phyloP scores from a whole-genome alignment of 192 early-diverging fungal species.

The Powellomyces hirtus region DNA sequence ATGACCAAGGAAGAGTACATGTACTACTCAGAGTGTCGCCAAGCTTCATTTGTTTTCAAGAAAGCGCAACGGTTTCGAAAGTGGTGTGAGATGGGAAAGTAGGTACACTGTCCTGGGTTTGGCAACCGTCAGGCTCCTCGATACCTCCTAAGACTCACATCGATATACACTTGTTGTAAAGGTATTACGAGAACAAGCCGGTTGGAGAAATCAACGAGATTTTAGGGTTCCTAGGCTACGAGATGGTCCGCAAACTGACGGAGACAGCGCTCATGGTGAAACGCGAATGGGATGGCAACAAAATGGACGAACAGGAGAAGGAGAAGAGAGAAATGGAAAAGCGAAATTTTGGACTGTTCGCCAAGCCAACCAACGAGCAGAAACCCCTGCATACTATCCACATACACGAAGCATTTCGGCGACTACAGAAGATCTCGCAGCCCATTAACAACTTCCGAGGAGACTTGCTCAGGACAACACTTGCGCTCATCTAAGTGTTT shows the following conservation, averaged over 20 bases:
- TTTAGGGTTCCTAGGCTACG: constrained; percentile 91
- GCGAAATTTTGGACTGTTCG: constrained; percentile 65
- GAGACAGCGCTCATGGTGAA: constrained; percentile 73
- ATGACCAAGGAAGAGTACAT: constrained; percentile 99
- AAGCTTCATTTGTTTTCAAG: constrained; percentile 95
- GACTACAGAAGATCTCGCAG: constrained; percentile 62
- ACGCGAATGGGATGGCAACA: constrained; percentile 36
- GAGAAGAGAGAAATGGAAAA: constrained; percentile 30
- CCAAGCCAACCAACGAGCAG: constrained; percentile 72
- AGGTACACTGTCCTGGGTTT: too few species aligned
- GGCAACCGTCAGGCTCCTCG: not conserved
- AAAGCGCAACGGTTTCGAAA: constrained; percentile 91
- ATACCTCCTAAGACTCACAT: too few species aligned
- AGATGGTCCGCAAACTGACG: constrained; percentile 90
- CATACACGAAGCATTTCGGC: constrained; percentile 91
- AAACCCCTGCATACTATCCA: constrained; percentile 80
- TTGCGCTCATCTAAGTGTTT: constrained; percentile 23
- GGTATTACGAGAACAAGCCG: constrained; percentile 84
- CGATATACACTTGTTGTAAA: too few species aligned
- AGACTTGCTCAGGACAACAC: constrained; percentile 12
- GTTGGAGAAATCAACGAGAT: constrained; percentile 95
- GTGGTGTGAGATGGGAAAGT: constrained; percentile 87
- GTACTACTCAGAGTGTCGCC: constrained; percentile 97
- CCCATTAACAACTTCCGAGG: constrained; percentile 39
- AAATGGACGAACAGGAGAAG: constrained; percentile 33